These are phyloP conservation scores for Triangularia verruculosa DNA, from an alignment of 2,329 filamentous ascomycete genomes.

Conservation along the genomic window DNA sequence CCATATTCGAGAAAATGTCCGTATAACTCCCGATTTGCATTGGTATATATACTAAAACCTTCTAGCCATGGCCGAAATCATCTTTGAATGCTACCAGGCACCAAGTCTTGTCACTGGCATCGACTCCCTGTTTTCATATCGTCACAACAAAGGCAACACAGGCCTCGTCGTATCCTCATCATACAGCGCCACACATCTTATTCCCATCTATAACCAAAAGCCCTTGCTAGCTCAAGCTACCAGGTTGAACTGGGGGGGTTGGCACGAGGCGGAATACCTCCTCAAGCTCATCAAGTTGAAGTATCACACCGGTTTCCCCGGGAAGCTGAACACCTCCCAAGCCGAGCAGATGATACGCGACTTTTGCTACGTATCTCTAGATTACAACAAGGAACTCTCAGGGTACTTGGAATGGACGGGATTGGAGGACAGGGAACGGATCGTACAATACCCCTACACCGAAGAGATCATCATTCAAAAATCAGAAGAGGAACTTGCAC, in stretches of 20 bases:
- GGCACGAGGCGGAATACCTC: slow-evolving; percentile 85
- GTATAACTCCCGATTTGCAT: slow-evolving; percentile 33
- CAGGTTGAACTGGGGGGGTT: slow-evolving; percentile 90
- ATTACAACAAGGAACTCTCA: slow-evolving; percentile 76
- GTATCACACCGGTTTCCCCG: slow-evolving; percentile 77
- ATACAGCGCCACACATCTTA: slow-evolving; percentile 90
- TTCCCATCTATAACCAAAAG: slow-evolving; percentile 86
- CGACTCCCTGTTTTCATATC: slow-evolving; percentile 94
- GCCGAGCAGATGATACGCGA: slow-evolving; percentile 83
- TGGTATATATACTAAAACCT: slow-evolving; percentile 11
- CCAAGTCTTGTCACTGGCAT: slow-evolving; percentile 91
- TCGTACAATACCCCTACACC: slow-evolving; percentile 90
- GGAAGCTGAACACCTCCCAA: slow-evolving; percentile 81
- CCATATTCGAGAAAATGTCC: slow-evolving; percentile 83
- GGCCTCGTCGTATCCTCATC: slow-evolving; percentile 90
- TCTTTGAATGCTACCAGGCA: slow-evolving; percentile 93
- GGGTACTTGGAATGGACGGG: slow-evolving; percentile 86
- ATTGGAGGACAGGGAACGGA: slow-evolving; percentile 80
- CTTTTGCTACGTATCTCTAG: slow-evolving; percentile 83
- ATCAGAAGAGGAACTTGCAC: slow-evolving; percentile 86
- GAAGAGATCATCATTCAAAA: slow-evolving; percentile 90
- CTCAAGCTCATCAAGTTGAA: slow-evolving; percentile 86
- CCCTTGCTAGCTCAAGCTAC: slow-evolving; percentile 81
- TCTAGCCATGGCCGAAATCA: slow-evolving; percentile 89
- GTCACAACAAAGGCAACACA: slow-evolving; percentile 82